Conservation (phyloP, 108 stramenopile species). For the Conticribra weissflogii region DNA sequence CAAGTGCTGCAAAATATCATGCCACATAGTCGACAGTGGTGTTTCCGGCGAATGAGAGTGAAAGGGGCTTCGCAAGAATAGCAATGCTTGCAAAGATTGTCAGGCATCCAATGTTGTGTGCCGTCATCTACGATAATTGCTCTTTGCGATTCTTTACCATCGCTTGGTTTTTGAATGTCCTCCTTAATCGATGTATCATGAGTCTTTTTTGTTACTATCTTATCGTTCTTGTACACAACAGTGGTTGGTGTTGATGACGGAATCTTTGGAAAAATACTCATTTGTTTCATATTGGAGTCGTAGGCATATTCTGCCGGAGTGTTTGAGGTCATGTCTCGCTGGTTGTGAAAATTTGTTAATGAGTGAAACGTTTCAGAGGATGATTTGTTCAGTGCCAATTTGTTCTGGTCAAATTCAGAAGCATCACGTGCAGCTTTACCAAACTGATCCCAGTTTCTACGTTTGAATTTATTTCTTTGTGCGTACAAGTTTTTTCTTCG, state of each 20-base stretch:
- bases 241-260: too few relatives aligned
- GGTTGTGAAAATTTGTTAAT: too few relatives aligned
- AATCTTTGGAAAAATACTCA: too few relatives aligned
- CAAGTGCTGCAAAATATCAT: conserved; percentile 97
- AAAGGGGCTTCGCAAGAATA: conserved; percentile 93
- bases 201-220: too few relatives aligned
- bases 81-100: conserved; percentile 91
- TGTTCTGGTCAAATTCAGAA: too few relatives aligned
- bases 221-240: too few relatives aligned
- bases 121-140: conserved; percentile 54
- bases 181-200: not conserved
- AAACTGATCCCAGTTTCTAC: conserved; percentile 38
- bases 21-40: conserved; percentile 98
- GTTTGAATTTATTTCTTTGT: conserved; percentile 12
- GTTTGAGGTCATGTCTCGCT: too few relatives aligned
- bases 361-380: too few relatives aligned
- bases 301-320: too few relatives aligned
- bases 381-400: too few relatives aligned
- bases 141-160: conserved; percentile 17
- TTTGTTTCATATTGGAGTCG: too few relatives aligned
- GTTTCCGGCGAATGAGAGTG: conserved; percentile 92
- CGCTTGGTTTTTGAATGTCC: not conserved
- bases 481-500: conserved; percentile 14
- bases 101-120: conserved; percentile 92
- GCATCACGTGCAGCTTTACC: conserved; percentile 2